These are phyloP conservation scores for Phytopythium vexans DNA, from an alignment of 352 stramenopile species.

Conservation along the genomic window DNA sequence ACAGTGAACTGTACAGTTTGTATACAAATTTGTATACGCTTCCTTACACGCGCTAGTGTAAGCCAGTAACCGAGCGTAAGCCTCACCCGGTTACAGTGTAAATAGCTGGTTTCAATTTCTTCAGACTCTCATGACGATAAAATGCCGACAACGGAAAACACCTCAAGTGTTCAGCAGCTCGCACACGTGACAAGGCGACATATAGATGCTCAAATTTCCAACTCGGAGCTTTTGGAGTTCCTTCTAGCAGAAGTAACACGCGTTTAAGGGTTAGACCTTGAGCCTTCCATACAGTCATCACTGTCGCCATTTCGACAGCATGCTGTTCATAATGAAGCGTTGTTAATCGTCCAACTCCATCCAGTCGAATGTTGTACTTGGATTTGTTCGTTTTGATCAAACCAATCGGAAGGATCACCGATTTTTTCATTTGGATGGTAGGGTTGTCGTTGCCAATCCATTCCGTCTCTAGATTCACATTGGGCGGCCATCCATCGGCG, in stretches of 20 bases:
- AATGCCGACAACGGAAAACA: too few species aligned
- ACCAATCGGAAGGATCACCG: slow-evolving; percentile 10
- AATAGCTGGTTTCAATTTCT: too few species aligned
- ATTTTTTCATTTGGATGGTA: background rate
- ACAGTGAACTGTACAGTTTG: too few species aligned
- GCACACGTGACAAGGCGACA: slow-evolving; percentile 9
- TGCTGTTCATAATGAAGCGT: slow-evolving; percentile 8
- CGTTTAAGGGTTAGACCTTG: slow-evolving; percentile 14
- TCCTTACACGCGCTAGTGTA: too few species aligned
- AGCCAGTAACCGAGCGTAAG: too few species aligned
- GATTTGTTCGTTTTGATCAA: background rate
- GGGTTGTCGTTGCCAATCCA: background rate
- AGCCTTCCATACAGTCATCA: slow-evolving; percentile 19
- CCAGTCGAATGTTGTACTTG: slow-evolving; percentile 5
- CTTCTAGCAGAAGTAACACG: slow-evolving; percentile 8
- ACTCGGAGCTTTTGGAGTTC: background rate
- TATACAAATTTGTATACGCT: too few species aligned
- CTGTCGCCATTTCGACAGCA: slow-evolving; percentile 13
- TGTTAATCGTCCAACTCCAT: background rate
- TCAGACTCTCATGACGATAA: too few species aligned
- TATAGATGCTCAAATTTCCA: slow-evolving; percentile 13
- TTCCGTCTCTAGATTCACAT: slow-evolving; percentile 9
- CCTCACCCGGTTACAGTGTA: too few species aligned
- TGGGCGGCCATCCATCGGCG: background rate
- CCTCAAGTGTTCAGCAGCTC: too few species aligned